Conservation (phyloP, 345 rosid species). For the Hevea brasiliensis region DNA sequence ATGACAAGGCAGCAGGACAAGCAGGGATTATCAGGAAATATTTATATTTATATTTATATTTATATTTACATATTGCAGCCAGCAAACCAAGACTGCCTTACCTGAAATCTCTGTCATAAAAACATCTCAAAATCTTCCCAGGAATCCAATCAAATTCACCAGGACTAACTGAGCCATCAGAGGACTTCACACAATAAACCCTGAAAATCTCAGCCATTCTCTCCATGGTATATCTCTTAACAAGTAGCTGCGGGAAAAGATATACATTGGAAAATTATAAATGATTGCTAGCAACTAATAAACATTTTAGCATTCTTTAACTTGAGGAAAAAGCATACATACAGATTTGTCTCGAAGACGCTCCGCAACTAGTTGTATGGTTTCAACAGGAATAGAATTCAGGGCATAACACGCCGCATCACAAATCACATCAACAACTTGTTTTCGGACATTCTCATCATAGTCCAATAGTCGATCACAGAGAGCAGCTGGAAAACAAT, state of each 20-base stretch:
- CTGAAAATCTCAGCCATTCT: conserved; percentile 79
- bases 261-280: conserved; percentile 1
- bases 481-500: conserved; percentile 68
- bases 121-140: conserved; percentile 88
- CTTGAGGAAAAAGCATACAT: conserved; percentile 33
- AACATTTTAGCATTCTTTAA: conserved; percentile 8
- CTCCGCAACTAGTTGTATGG: conserved; percentile 75
- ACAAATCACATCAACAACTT: conserved; percentile 87
- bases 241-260: conserved; percentile 53
- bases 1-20: not conserved
- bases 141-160: conserved; percentile 91
- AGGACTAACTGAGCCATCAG: conserved; percentile 47
- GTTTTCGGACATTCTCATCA: conserved; percentile 94
- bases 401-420: conserved; percentile 72
- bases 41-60: not conserved
- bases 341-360: conserved; percentile 98
- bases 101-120: conserved; percentile 96
- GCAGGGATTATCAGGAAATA: not conserved
- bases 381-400: conserved; percentile 64
- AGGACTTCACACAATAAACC: conserved; percentile 51
- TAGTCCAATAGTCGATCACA: conserved; percentile 95
- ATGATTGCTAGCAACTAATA: conserved; percentile 18
- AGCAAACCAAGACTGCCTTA: conserved; percentile 26
- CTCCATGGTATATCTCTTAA: conserved; percentile 87
- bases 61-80: no score